These are phyloP conservation scores for Pseudocercospora musae DNA, from an alignment of 2,329 filamentous ascomycete species.

Conservation along the genomic window DNA sequence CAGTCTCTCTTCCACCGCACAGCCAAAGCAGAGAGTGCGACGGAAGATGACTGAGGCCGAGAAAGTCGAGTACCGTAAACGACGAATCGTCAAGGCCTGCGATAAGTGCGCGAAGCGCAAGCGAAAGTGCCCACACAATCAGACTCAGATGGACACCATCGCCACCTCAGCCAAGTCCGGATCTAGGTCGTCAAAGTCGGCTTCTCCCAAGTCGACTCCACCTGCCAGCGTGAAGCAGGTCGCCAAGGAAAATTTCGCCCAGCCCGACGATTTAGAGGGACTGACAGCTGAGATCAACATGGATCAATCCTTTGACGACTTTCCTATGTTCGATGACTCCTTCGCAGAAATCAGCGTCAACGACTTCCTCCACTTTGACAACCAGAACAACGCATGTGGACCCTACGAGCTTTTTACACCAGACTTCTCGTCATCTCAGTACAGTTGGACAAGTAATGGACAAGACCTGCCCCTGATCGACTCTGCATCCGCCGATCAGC, in stretches of 20 bases:
- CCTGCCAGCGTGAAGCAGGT: background rate
- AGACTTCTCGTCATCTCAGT: slow-evolving; percentile 8
- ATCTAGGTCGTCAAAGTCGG: slow-evolving; percentile 2
- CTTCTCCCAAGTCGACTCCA: slow-evolving; percentile 2
- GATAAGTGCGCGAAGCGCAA: slow-evolving; percentile 38
- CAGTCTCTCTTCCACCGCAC: slow-evolving; percentile 33
- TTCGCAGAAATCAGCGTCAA: slow-evolving; percentile 23
- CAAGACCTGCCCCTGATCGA: background rate
- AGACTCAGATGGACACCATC: slow-evolving; percentile 31
- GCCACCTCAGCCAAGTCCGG: slow-evolving; percentile 12
- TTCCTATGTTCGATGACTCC: slow-evolving; percentile 28
- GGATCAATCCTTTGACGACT: slow-evolving; percentile 26
- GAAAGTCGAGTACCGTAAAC: slow-evolving; percentile 39
- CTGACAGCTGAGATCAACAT: slow-evolving; percentile 16
- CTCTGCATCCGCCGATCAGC: background rate
- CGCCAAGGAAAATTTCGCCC: background rate
- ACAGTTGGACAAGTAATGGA: slow-evolving; percentile 2
- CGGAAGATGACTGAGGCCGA: slow-evolving; percentile 40
- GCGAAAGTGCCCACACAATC: slow-evolving; percentile 36
- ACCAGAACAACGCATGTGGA: slow-evolving; percentile 2
- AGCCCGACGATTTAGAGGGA: slow-evolving; percentile 8
- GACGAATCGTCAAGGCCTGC: slow-evolving; percentile 38
- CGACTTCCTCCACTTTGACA: slow-evolving; percentile 17
- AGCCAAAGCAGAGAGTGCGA: slow-evolving; percentile 35
- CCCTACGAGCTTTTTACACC: slow-evolving; percentile 16